Conservation (phyloP, 305 asterid genomes). For the Nicotiana rustica region DNA sequence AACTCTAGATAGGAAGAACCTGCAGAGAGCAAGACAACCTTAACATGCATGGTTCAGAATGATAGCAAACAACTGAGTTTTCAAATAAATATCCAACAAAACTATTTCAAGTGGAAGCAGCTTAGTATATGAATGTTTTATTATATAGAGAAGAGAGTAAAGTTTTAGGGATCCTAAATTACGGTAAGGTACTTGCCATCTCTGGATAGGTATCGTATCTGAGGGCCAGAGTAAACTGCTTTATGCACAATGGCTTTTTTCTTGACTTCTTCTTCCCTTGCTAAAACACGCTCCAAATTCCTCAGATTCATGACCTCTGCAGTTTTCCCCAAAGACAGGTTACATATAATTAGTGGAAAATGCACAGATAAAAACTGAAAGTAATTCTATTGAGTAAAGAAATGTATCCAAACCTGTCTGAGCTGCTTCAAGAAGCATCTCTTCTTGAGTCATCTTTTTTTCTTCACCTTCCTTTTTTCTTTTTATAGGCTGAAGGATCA, state of each 20-base stretch:
- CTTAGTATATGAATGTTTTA: slow-evolving; percentile 21
- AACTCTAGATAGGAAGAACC: slow-evolving; percentile 69
- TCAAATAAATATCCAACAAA: slow-evolving; percentile 13
- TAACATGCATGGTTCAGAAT: slow-evolving; percentile 7
- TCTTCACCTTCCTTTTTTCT: slow-evolving; percentile 96
- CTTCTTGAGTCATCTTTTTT: slow-evolving; percentile 96
- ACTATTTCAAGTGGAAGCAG: neutral
- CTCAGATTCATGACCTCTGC: slow-evolving; percentile 95
- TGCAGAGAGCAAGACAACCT: slow-evolving; percentile 37
- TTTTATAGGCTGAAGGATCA: slow-evolving; percentile 70
- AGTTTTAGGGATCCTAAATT: slow-evolving; percentile 8
- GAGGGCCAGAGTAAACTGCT: slow-evolving; percentile 91
- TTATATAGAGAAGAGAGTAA: slow-evolving; percentile 16
- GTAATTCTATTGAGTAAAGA: slow-evolving; percentile 5
- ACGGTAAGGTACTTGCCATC: slow-evolving; percentile 56
- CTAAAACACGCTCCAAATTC: slow-evolving; percentile 92
- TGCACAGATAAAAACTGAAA: slow-evolving; percentile 12
- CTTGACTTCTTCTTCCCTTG: slow-evolving; percentile 98
- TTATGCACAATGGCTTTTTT: slow-evolving; percentile 93
- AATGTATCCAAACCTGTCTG: slow-evolving; percentile 70
- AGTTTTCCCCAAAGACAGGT: slow-evolving; percentile 21
- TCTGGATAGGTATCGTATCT: slow-evolving; percentile 79
- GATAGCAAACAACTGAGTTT: neutral
- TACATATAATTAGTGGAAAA: slow-evolving; percentile 3
- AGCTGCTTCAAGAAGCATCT: slow-evolving; percentile 99